Evolutionary conservation across 2,329 filamentous ascomycete genomes (phyloP).

Genomic region (Knoxdaviesia capensis): DNA sequence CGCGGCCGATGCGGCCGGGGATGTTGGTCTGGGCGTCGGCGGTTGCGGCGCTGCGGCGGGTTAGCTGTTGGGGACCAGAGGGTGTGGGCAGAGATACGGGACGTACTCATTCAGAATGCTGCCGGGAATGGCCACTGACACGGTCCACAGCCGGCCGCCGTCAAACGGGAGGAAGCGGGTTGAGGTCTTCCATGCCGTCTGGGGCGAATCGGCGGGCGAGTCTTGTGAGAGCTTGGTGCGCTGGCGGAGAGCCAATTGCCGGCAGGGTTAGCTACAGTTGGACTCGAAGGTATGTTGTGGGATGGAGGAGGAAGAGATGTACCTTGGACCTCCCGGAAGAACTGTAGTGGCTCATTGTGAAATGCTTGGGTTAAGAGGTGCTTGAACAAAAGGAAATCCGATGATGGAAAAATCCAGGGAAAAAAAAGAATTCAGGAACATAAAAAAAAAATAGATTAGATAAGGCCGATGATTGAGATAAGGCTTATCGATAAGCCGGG

Average conservation of each 20-base stretch:
- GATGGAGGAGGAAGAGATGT: not conserved
- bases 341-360: too few species aligned
- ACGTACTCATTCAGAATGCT: constrained; percentile 56
- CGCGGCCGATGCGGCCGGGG: constrained; percentile 59
- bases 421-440: not conserved
- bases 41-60: constrained; percentile 36
- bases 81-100: not conserved
- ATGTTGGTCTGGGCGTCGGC: constrained; percentile 57
- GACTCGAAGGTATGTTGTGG: too few species aligned
- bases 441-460: constrained; percentile 3
- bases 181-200: constrained; percentile 41
- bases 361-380: too few species aligned
- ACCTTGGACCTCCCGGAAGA: too few species aligned
- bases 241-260: constrained; percentile 11
- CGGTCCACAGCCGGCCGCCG: constrained; percentile 47
- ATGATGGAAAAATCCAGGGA: not conserved
- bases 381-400: too few species aligned
- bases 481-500: too few species aligned
- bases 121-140: constrained; percentile 60
- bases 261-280: not conserved
- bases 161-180: constrained; percentile 44
- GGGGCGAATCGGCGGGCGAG: constrained; percentile 17
- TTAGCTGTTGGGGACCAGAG: not conserved
- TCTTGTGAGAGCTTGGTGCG: constrained; percentile 28
- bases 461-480: too few species aligned